Conservation (phyloP, 345 rosid species). For the Populus davidiana region DNA sequence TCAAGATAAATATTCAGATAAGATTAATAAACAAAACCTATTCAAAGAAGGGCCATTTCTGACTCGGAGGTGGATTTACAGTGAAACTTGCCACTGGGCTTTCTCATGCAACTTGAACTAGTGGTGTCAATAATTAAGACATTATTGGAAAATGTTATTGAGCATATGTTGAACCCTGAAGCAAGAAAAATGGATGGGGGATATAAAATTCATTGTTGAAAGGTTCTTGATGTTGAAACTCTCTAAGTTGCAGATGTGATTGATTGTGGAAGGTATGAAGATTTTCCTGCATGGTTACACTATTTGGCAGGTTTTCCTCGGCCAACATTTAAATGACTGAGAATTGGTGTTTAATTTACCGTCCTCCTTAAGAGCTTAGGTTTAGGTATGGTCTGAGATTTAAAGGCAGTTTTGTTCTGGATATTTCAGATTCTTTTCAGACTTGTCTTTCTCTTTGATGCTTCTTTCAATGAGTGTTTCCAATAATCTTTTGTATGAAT, state of each 20-base stretch:
- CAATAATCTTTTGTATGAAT: constrained; percentile 17
- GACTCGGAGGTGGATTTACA: not conserved
- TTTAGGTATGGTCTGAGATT: constrained; percentile 16
- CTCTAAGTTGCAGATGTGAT: not conserved
- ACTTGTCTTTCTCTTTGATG: constrained; percentile 10
- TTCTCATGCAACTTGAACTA: constrained; percentile 2
- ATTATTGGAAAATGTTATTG: constrained; percentile 2
- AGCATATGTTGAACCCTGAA: not conserved
- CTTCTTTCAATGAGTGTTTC: constrained; percentile 9
- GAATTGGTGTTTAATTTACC: constrained; percentile 2
- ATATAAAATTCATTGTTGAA: constrained; percentile 6
- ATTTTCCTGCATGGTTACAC: constrained; percentile 2
- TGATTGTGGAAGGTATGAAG: not conserved
- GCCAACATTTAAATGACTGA: constrained; percentile 9
- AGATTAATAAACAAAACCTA: not conserved
- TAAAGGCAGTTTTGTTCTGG: constrained; percentile 14
- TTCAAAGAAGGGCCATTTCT: constrained; percentile 2
- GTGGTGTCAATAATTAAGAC: not conserved
- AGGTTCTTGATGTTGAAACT: not conserved
- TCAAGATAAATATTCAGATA: not conserved
- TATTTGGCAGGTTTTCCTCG: not conserved
- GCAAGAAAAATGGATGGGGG: not conserved
- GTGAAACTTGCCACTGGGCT: not conserved
- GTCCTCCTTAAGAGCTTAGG: constrained; percentile 20
- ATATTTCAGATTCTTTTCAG: constrained; percentile 13